Conservation (phyloP, 768 basidiomycete genomes). For the Hypholoma fasciculare region DNA sequence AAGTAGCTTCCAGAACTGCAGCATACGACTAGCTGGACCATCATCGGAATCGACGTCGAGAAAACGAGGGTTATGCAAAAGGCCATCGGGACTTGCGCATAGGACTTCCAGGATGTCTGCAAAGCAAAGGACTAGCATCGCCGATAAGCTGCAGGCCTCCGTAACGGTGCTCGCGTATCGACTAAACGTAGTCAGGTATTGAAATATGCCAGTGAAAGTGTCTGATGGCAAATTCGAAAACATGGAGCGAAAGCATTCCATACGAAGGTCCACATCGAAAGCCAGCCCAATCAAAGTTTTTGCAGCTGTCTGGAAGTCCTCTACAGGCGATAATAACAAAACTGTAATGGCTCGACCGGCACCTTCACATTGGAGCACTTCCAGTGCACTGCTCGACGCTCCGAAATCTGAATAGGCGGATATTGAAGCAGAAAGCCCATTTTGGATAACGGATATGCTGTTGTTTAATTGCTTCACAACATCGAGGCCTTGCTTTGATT, state of each 20-base stretch:
- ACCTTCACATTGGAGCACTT: conserved; percentile 54
- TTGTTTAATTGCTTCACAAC: conserved; percentile 61
- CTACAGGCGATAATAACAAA: conserved; percentile 82
- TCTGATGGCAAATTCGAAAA: conserved; percentile 65
- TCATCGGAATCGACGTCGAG: conserved; percentile 41
- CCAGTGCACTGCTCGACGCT: conserved; percentile 46
- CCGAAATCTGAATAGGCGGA: conserved; percentile 67
- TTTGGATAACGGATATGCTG: conserved; percentile 55
- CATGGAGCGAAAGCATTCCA: conserved; percentile 83
- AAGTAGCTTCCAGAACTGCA: conserved; percentile 82
- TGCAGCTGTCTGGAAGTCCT: conserved; percentile 70
- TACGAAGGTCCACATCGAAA: conserved; percentile 86
- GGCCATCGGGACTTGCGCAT: conserved; percentile 69
- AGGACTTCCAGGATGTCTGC: conserved; percentile 91
- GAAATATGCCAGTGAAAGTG: conserved; percentile 68
- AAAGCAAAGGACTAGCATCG: conserved; percentile 87
- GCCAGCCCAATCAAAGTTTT: conserved; percentile 83
- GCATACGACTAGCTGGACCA: conserved; percentile 54
- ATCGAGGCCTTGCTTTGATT: conserved; percentile 21
- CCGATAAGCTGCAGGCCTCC: conserved; percentile 89
- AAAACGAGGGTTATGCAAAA: conserved; percentile 60
- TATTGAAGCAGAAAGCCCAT: conserved; percentile 62
- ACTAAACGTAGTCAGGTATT: conserved; percentile 68
- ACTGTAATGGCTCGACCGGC: conserved; percentile 60
- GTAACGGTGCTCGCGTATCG: conserved; percentile 61